These are phyloP conservation scores for Kodamaea fukazawae DNA, from an alignment of 805 yeast genomes.

Conservation along the genomic window DNA sequence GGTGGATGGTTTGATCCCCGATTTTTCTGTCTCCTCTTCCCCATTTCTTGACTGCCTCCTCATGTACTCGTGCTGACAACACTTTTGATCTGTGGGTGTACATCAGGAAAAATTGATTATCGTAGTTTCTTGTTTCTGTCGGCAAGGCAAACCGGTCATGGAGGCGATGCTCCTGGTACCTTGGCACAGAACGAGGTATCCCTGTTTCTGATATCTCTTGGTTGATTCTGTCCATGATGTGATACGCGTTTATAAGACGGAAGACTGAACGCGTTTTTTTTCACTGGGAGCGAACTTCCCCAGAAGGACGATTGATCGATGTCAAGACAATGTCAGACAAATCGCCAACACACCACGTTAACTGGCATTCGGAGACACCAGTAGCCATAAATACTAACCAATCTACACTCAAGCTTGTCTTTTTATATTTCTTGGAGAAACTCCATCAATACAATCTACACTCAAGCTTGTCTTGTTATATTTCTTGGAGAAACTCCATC, in stretches of 20 bases:
- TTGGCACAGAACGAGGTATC: conserved; percentile 1
- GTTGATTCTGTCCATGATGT: conserved; percentile 8
- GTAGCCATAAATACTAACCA: too few species aligned
- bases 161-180: conserved; percentile 6
- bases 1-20: conserved; percentile 31
- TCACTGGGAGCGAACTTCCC: too few species aligned
- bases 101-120: conserved; percentile 42
- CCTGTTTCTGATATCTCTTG: conserved; percentile 1
- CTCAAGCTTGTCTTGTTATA: too few species aligned
- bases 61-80: conserved; percentile 33
- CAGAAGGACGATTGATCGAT: too few species aligned
- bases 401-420: too few species aligned
- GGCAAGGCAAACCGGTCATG: conserved; percentile 21
- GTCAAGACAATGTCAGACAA: too few species aligned
- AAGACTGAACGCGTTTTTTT: too few species aligned
- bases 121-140: conserved; percentile 28
- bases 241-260: background rate
- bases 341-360: too few species aligned
- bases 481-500: too few species aligned
- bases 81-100: conserved; percentile 38
- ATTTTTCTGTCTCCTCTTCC: conserved; percentile 39
- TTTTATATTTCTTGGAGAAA: too few species aligned
- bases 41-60: conserved; percentile 49
- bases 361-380: too few species aligned
- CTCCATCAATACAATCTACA: too few species aligned